These are phyloP conservation scores for Sclerotinia glacialis DNA, from an alignment of 2,329 filamentous ascomycete genomes.

Conservation along the genomic window DNA sequence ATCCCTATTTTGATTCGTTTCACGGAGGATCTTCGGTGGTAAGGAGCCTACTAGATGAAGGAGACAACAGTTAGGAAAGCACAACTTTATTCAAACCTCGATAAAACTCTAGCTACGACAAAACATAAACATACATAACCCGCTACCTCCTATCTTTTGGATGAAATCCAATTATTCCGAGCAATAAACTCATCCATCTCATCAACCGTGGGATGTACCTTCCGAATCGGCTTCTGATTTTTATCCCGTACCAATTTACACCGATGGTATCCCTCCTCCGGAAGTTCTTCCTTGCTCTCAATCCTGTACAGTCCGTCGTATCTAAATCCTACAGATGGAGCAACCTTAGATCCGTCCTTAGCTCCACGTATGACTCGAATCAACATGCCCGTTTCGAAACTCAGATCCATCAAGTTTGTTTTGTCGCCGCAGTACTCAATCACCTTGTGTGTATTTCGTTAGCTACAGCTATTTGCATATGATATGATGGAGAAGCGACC, in stretches of 20 bases:
- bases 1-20: not conserved
- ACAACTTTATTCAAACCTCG: not conserved
- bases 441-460: conserved; percentile 32
- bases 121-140: not conserved
- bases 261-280: not conserved
- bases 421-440: conserved; percentile 52
- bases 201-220: not conserved
- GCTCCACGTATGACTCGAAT: conserved; percentile 52
- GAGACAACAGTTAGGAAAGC: not conserved
- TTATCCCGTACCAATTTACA: not conserved
- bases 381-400: conserved; percentile 37
- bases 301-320: conserved; percentile 58
- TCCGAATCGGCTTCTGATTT: not conserved
- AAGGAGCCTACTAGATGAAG: not conserved
- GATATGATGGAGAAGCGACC: not conserved
- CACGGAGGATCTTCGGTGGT: not conserved
- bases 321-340: conserved; percentile 49
- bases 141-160: not conserved
- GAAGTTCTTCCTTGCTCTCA: conserved; percentile 24
- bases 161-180: too few relatives aligned
- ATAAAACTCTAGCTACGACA: not conserved
- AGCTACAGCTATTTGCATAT: not conserved
- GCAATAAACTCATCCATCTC: not conserved
- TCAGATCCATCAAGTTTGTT: conserved; percentile 47
- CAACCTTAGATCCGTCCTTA: conserved; percentile 41